Evolutionary conservation across 2,329 filamentous ascomycete species (phyloP), one percentile per base, ranked within the genome.

Genomic region (Colletotrichum shisoi): DNA sequence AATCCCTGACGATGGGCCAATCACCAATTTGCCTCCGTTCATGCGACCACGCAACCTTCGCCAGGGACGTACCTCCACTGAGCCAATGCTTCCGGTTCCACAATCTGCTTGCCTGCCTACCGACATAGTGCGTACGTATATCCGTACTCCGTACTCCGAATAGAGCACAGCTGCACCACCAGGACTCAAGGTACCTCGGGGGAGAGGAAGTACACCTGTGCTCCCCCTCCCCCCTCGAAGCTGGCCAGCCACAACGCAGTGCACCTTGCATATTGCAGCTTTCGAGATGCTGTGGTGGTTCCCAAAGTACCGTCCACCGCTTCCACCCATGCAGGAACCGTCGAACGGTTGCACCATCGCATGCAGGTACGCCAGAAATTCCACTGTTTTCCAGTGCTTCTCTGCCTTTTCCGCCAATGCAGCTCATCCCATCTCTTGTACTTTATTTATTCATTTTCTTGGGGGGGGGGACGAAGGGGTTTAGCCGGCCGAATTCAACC

Each of bases 21-120:
- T 69, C 64, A 60, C 45, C 56, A 68, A 68, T 68, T 68, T 68
- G 59, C 64, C 64, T 59, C 64, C 48, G 24, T 63, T 65, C 61
- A 68, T 69, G 68, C 67, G 51, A 51, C 56, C 49, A 63, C 56
- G 42, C 27, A 68, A 49, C 60, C 60, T 53, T 48, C 46, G 45
- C 44, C 48, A 65, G 53, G 62, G 19, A 45, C 31, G 31, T 34
- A 9, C 61, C 49, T 56, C 42, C 51, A 57, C 45, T 24, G 49
- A 40, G 57, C 48, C 60, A 56, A 56, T 54, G 49, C 37, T 34
- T 42, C 21, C 48, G 39, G 24, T 31, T 24, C 44, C 37, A 34
- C 31, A 34, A 9, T 7, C 31, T 34, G 31, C 8, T 9, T 34
- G 31, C 7, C 31, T 34, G 31, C 31, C 31, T 34, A 34, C 31